These are phyloP conservation scores for Gyromitra esculenta DNA, from an alignment of 2,329 filamentous ascomycete species.

Conservation along the genomic window DNA sequence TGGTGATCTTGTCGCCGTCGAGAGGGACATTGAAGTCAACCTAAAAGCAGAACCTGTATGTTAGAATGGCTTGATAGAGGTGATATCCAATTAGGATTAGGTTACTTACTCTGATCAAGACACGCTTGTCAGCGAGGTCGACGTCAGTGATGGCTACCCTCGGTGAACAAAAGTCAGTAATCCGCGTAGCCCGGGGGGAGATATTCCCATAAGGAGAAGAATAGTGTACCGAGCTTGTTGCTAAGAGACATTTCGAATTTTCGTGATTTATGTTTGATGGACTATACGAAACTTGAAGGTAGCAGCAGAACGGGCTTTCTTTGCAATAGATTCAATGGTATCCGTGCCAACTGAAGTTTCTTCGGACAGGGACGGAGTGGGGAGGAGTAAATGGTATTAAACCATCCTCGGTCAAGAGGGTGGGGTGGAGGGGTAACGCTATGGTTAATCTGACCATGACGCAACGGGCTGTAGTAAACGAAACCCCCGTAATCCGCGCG, in stretches of 20 bases:
- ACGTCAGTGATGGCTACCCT: constrained; percentile 83
- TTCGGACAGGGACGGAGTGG: constrained; percentile 22
- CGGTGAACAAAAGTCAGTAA: constrained; percentile 16
- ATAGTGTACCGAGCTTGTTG: constrained; percentile 77
- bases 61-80: constrained; percentile 15
- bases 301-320: constrained; percentile 4
- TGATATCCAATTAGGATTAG: constrained; percentile 19
- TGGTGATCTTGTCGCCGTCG: constrained; percentile 91
- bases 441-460: constrained; percentile 38
- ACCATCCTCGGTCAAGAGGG: constrained; percentile 44
- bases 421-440: constrained; percentile 42
- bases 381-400: constrained; percentile 29
- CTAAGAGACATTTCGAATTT: constrained; percentile 85
- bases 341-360: neutral
- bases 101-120: constrained; percentile 87
- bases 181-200: constrained; percentile 3
- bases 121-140: constrained; percentile 97
- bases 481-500: constrained; percentile 36
- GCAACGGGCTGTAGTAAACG: constrained; percentile 41
- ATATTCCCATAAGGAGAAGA: neutral
- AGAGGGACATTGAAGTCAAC: constrained; percentile 99
- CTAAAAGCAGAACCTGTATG: constrained; percentile 64
- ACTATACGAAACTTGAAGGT: neutral
- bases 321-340: constrained; percentile 10
- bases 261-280: constrained; percentile 14